These are phyloP conservation scores for Phyllosticta capitalensis DNA, from an alignment of 2,329 filamentous ascomycete genomes.

Conservation along the genomic window DNA sequence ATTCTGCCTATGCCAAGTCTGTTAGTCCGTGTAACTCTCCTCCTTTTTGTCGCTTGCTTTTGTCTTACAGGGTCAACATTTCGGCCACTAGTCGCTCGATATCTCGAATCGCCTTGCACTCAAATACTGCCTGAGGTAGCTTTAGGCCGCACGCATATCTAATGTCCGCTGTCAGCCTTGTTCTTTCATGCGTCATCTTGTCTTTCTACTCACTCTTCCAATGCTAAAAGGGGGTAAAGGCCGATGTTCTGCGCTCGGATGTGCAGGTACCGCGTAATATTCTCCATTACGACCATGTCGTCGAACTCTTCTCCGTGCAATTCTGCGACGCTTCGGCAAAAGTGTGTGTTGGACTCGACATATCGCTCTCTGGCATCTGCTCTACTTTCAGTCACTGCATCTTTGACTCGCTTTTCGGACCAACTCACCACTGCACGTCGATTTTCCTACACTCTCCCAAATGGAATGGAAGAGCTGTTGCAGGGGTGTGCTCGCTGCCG, in stretches of 20 bases:
- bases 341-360: slow-evolving; percentile 7
- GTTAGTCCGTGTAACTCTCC: background rate
- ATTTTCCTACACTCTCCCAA: slow-evolving; percentile 2
- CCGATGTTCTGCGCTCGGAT: slow-evolving; percentile 12
- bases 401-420: background rate
- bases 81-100: slow-evolving; percentile 10
- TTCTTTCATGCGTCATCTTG: background rate
- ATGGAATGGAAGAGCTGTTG: slow-evolving; percentile 5
- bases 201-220: slow-evolving; percentile 9
- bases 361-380: slow-evolving; percentile 7
- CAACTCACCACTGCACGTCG: background rate
- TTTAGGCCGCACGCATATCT: slow-evolving; percentile 10
- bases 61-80: slow-evolving; percentile 9
- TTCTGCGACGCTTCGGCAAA: slow-evolving; percentile 9
- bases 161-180: background rate
- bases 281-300: slow-evolving; percentile 11
- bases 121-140: slow-evolving; percentile 4
- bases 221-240: slow-evolving; percentile 6
- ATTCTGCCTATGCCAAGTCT: slow-evolving; percentile 7
- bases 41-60: background rate
- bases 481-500: background rate
- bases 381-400: background rate
- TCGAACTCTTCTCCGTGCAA: slow-evolving; percentile 9
- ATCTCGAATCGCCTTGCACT: slow-evolving; percentile 9
- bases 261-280: slow-evolving; percentile 9